Evolutionary conservation across 495 filamentous ascomycete species (phyloP).

Genomic region (Hypoxylon intermedium): DNA sequence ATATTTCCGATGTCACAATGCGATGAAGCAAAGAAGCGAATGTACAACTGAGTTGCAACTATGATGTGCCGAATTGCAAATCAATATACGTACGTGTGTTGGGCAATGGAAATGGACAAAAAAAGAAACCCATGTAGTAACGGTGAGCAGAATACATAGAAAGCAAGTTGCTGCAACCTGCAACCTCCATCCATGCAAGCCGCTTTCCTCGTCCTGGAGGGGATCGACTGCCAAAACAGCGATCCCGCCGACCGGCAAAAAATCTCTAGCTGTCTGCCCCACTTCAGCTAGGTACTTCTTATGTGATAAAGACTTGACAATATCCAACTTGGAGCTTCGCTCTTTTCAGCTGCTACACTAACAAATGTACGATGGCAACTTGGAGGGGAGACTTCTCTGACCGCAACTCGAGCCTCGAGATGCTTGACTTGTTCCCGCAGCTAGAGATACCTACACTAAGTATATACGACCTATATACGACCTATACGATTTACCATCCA

Average conservation of each 20-base stretch:
- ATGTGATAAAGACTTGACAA: conserved; percentile 14
- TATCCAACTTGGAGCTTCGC: conserved; percentile 8
- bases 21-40: conserved; percentile 19
- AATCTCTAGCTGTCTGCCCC: conserved; percentile 5
- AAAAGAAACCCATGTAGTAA: conserved; percentile 25
- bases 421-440: conserved; percentile 2
- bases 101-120: conserved; percentile 3
- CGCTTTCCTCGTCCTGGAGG: neutral
- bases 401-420: conserved; percentile 35
- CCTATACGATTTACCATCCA: conserved; percentile 19
- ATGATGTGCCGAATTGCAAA: conserved; percentile 12
- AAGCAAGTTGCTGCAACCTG: conserved; percentile 8
- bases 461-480: too few species aligned
- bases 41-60: conserved; percentile 20
- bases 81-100: conserved; percentile 17
- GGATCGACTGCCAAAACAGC: neutral
- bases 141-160: conserved; percentile 8
- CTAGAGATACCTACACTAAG: too few species aligned
- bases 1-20: neutral
- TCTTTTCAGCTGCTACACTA: conserved; percentile 13
- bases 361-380: conserved; percentile 1
- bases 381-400: conserved; percentile 18
- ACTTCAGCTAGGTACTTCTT: conserved; percentile 2
- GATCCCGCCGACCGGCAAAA: conserved; percentile 15
- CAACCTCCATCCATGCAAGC: neutral